Conservation (phyloP, 2,329 filamentous ascomycete genomes). For the Arthrobotrys sinensis region DNA sequence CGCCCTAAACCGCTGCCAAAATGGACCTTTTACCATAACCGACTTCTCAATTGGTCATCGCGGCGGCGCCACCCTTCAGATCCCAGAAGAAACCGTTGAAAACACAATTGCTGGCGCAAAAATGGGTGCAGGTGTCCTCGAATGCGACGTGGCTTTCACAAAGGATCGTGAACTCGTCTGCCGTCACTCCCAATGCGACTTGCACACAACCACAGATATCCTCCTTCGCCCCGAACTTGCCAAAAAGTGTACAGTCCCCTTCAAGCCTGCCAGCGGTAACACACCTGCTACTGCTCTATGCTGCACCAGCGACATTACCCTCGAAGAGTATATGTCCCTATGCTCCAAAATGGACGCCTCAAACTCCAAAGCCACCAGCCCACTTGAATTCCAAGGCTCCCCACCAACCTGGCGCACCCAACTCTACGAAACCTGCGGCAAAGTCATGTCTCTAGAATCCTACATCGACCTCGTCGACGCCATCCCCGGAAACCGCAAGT, state of each 20-base stretch:
- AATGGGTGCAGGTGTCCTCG: conserved; percentile 78
- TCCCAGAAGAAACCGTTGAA: conserved; percentile 77
- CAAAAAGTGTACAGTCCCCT: conserved; percentile 76
- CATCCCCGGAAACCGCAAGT: conserved; percentile 73
- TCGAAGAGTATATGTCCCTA: conserved; percentile 77
- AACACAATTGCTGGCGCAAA: conserved; percentile 76
- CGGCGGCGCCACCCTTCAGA: conserved; percentile 75
- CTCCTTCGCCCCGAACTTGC: conserved; percentile 75
- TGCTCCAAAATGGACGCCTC: conserved; percentile 80
- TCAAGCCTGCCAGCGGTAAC: conserved; percentile 72
- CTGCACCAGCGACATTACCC: conserved; percentile 80
- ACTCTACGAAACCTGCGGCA: conserved; percentile 77
- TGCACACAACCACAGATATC: conserved; percentile 80
- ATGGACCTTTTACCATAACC: conserved; percentile 72
- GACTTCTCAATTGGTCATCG: conserved; percentile 76
- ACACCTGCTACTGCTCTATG: conserved; percentile 75
- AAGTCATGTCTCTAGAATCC: conserved; percentile 75
- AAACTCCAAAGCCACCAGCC: conserved; percentile 74
- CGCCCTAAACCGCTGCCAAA: conserved; percentile 73
- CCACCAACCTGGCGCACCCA: conserved; percentile 77
- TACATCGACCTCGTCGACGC: conserved; percentile 75
- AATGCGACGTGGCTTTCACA: conserved; percentile 79
- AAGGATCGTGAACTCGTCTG: conserved; percentile 78
- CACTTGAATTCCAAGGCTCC: conserved; percentile 73
- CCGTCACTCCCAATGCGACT: conserved; percentile 77